Percentiles rank a stretch among this genome's conserved stretches.
Evolutionary conservation across 768 basidiomycete species (phyloP).

Genomic region (Boletellus ananas): DNA sequence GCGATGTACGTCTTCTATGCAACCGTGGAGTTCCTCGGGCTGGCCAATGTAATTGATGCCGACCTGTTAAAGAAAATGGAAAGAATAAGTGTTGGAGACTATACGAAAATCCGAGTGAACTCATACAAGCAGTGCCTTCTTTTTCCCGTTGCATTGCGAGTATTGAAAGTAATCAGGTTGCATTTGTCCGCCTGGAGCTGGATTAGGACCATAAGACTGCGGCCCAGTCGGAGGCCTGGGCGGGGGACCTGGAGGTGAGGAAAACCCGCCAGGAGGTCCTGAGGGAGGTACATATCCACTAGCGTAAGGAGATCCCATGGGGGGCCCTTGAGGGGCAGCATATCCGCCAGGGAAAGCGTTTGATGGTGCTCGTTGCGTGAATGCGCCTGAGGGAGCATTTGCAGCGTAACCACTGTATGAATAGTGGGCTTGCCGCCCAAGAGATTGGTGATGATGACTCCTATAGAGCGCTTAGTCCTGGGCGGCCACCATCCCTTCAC

Average conservation of each 20-base stretch:
- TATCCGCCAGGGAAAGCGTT: constrained; percentile 18
- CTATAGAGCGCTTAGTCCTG: no score
- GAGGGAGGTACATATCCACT: constrained; percentile 13
- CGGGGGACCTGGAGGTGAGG: constrained; percentile 34
- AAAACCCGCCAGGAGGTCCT: constrained; percentile 3
- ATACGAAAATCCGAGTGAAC: not conserved
- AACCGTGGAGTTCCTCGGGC: constrained; percentile 67
- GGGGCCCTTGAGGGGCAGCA: constrained; percentile 13
- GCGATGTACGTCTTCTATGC: constrained; percentile 89
- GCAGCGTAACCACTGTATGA: constrained; percentile 31
- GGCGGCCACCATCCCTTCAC: no score
- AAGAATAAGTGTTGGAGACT: not conserved
- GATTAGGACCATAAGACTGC: constrained; percentile 64
- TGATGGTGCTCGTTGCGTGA: constrained; percentile 1
- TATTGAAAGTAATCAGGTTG: constrained; percentile 75
- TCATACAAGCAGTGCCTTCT: constrained; percentile 84
- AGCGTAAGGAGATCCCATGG: constrained; percentile 9
- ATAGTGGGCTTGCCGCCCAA: constrained; percentile 23
- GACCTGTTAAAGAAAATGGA: constrained; percentile 44
- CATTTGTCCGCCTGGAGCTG: constrained; percentile 41
- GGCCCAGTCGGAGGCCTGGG: constrained; percentile 51
- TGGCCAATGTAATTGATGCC: constrained; percentile 86
- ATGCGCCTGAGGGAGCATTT: constrained; percentile 9
- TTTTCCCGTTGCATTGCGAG: constrained; percentile 83
- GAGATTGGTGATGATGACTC: no score